A percentile compares a stretch with the other conserved stretches of the same genome.
Evolutionary conservation across 2,329 filamentous ascomycete species (phyloP).

Genomic region (Thermomyces lanuginosus): DNA sequence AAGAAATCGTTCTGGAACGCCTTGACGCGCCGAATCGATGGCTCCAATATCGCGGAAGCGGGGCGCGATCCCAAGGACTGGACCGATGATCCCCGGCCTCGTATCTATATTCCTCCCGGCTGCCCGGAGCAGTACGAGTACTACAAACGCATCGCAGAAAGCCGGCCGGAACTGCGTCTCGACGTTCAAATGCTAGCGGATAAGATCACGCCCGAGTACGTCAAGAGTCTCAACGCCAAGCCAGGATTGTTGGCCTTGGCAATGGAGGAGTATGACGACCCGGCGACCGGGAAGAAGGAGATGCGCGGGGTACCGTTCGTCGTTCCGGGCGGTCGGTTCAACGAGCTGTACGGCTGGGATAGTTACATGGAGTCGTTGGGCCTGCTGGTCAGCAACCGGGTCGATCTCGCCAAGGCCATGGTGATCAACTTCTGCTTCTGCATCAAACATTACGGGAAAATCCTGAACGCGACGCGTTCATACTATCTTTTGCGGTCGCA

Average conservation of each 20-base stretch:
- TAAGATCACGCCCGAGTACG: slow-evolving; percentile 62
- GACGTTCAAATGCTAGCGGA: slow-evolving; percentile 64
- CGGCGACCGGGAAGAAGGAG: slow-evolving; percentile 50
- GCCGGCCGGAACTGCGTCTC: slow-evolving; percentile 66
- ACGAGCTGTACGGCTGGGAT: slow-evolving; percentile 97
- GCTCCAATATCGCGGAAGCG: slow-evolving; percentile 59
- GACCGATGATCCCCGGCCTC: slow-evolving; percentile 73
- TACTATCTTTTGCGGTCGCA: slow-evolving; percentile 93
- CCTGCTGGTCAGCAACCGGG: slow-evolving; percentile 66
- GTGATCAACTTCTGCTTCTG: slow-evolving; percentile 95
- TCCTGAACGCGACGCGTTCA: slow-evolving; percentile 87
- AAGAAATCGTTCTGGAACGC: slow-evolving; percentile 85
- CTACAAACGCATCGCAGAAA: slow-evolving; percentile 62
- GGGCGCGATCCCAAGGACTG: slow-evolving; percentile 89
- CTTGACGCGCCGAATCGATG: slow-evolving; percentile 78
- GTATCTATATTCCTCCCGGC: slow-evolving; percentile 76
- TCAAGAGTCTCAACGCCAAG: slow-evolving; percentile 68
- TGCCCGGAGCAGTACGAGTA: slow-evolving; percentile 81
- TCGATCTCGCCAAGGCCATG: slow-evolving; percentile 84
- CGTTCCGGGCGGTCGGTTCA: slow-evolving; percentile 94
- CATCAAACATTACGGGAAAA: slow-evolving; percentile 96
- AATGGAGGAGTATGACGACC: slow-evolving; percentile 61
- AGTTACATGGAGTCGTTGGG: slow-evolving; percentile 97
- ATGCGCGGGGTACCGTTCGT: slow-evolving; percentile 78
- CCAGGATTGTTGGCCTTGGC: slow-evolving; percentile 80